These are phyloP conservation scores for Salix brachista DNA, from an alignment of 345 rosid genomes.

Conservation along the genomic window DNA sequence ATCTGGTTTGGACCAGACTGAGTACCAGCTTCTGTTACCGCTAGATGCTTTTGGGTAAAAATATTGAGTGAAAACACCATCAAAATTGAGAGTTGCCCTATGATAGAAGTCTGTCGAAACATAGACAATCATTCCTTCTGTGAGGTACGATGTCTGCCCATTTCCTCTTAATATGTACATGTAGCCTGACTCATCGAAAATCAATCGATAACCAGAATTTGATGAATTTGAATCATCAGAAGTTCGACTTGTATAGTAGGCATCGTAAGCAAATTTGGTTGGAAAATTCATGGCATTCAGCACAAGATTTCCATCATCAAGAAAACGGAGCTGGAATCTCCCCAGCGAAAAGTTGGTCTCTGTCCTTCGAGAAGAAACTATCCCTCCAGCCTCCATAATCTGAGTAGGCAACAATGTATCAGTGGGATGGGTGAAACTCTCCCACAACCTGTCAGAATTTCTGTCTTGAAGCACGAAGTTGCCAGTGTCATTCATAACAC, in stretches of 20 bases:
- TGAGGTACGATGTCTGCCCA: too few species aligned
- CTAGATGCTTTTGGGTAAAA: not conserved
- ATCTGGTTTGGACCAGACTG: constrained; percentile 3
- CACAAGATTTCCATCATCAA: not conserved
- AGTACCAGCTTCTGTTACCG: not conserved
- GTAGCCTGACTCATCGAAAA: constrained; percentile 4
- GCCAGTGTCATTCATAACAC: not conserved
- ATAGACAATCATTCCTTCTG: too few species aligned
- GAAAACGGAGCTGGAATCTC: constrained; percentile 4
- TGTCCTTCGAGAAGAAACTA: not conserved
- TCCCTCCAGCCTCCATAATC: not conserved
- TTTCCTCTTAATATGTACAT: not conserved
- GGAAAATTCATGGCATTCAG: not conserved
- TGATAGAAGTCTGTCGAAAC: not conserved
- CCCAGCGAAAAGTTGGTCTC: constrained; percentile 8
- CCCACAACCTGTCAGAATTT: not conserved
- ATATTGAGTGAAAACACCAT: not conserved
- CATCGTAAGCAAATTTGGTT: not conserved
- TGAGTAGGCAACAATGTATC: constrained; percentile 7
- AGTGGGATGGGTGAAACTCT: not conserved
- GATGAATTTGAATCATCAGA: not conserved
- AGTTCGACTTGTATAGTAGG: not conserved
- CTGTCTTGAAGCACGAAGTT: not conserved
- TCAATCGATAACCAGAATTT: not conserved
- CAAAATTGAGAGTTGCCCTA: not conserved